Percentiles rank a stretch among this genome's conserved stretches.
Conservation (phyloP, 2,329 filamentous ascomycete genomes). For the Davidsoniella virescens region DNA sequence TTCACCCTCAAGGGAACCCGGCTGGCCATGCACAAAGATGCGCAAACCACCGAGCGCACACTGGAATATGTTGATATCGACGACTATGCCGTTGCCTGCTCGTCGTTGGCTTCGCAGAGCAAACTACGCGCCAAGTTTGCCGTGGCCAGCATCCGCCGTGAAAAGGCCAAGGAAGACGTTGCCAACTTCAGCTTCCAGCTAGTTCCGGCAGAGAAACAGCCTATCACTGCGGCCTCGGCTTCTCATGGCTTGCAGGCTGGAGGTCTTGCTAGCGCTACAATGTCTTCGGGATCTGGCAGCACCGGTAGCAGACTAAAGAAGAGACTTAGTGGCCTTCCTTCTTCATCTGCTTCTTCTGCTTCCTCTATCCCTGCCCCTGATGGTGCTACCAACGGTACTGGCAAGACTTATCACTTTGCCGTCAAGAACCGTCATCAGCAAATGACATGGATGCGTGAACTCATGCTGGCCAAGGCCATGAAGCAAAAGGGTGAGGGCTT, state of each 20-base stretch:
- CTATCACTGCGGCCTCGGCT: constrained; percentile 18
- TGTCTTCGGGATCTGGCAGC: constrained; percentile 4
- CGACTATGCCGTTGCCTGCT: constrained; percentile 77
- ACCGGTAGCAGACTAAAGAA: constrained; percentile 8
- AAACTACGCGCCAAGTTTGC: constrained; percentile 84
- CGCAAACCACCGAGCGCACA: constrained; percentile 33
- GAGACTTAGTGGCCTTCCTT: constrained; percentile 19
- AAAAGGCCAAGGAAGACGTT: constrained; percentile 37
- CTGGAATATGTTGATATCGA: constrained; percentile 75
- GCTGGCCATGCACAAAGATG: constrained; percentile 59
- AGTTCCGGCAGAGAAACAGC: constrained; percentile 49
- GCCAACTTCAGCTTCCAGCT: constrained; percentile 74
- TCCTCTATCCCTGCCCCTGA: constrained; percentile 20
- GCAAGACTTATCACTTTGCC: constrained; percentile 87
- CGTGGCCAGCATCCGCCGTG: constrained; percentile 49
- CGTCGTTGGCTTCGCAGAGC: constrained; percentile 53
- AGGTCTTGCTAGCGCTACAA: constrained; percentile 7
- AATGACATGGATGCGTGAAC: constrained; percentile 93
- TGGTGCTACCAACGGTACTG: constrained; percentile 41
- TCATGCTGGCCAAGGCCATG: constrained; percentile 79
- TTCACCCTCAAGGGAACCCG: constrained; percentile 67
- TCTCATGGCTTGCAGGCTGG: constrained; percentile 10
- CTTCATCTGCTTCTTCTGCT: constrained; percentile 23
- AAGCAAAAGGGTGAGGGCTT: constrained; percentile 73
- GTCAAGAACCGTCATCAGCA: constrained; percentile 75